Conservation (phyloP, 176 grass and related monocot genomes). For the Aegilops tauschii region DNA sequence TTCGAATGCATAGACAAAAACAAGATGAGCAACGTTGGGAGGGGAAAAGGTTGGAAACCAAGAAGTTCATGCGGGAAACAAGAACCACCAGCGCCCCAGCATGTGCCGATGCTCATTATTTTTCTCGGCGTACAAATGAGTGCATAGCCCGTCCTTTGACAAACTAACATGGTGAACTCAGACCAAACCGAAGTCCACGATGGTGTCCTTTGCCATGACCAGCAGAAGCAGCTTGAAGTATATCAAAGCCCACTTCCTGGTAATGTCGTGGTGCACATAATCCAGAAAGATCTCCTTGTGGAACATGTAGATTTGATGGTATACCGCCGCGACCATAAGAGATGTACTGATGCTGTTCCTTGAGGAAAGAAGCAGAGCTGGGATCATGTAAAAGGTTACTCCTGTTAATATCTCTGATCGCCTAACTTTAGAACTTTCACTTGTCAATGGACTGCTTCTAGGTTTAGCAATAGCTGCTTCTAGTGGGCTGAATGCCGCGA, state of each 20-base stretch:
- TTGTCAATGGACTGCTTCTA: conserved; percentile 59
- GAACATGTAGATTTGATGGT: conserved; percentile 86
- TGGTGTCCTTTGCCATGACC: conserved; percentile 82
- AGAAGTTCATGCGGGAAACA: not conserved
- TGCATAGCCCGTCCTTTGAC: not conserved
- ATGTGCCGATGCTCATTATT: conserved; percentile 31
- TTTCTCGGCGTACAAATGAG: conserved; percentile 4
- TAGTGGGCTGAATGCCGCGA: conserved; percentile 69
- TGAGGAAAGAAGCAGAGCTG: conserved; percentile 62
- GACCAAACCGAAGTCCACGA: conserved; percentile 63
- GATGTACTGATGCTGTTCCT: conserved; percentile 59
- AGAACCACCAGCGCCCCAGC: not conserved
- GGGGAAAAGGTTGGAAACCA: not conserved
- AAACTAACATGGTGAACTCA: conserved; percentile 24
- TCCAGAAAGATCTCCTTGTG: conserved; percentile 98
- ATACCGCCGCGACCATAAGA: conserved; percentile 52
- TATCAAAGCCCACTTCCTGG: conserved; percentile 83
- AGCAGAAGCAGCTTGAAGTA: conserved; percentile 82
- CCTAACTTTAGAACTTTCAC: conserved; percentile 73
- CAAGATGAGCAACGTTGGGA: not conserved
- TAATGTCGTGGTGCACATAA: conserved; percentile 84
- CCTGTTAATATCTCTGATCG: conserved; percentile 54
- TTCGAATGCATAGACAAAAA: not conserved
- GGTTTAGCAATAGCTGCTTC: conserved; percentile 53
- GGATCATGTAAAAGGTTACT: conserved; percentile 70